Percentiles rank a stretch among this genome's conserved stretches.
Evolutionary conservation across 2,329 filamentous ascomycete species (phyloP).

Genomic region (Dactylonectria estremocensis): DNA sequence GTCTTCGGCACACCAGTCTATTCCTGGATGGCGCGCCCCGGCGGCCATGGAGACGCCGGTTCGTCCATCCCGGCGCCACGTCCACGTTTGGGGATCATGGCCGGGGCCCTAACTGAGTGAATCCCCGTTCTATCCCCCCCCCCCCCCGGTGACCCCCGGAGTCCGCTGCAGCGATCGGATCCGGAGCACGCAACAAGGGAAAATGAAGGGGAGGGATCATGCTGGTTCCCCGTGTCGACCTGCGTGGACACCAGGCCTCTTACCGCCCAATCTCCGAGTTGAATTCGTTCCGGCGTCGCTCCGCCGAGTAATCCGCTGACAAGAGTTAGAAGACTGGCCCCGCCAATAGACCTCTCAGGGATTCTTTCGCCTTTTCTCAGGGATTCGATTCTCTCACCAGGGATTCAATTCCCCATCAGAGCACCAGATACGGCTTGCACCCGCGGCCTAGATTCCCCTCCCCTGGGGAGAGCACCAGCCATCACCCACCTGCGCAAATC

Average conservation of each 20-base stretch:
- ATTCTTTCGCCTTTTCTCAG: neutral
- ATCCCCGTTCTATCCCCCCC: no score
- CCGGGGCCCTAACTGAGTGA: neutral
- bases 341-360: conserved; percentile 24
- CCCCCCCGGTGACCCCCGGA: neutral
- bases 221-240: neutral
- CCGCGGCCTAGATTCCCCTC: neutral
- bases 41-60: neutral
- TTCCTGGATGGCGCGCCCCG: neutral
- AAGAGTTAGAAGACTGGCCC: conserved; percentile 13
- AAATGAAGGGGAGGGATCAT: neutral
- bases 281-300: neutral
- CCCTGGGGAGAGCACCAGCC: neutral
- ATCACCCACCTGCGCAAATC: conserved; percentile 3
- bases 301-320: conserved; percentile 11
- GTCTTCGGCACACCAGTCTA: neutral
- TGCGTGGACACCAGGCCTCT: neutral
- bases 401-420: no score
- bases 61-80: neutral
- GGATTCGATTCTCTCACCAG: no score
- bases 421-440: neutral
- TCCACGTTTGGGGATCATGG: neutral
- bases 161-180: conserved; percentile 1
- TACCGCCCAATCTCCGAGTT: conserved; percentile 25
- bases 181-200: conserved; percentile 1